Conservation (phyloP, 1,284 basidiomycete genomes). For the Microbotryum saponariae region DNA sequence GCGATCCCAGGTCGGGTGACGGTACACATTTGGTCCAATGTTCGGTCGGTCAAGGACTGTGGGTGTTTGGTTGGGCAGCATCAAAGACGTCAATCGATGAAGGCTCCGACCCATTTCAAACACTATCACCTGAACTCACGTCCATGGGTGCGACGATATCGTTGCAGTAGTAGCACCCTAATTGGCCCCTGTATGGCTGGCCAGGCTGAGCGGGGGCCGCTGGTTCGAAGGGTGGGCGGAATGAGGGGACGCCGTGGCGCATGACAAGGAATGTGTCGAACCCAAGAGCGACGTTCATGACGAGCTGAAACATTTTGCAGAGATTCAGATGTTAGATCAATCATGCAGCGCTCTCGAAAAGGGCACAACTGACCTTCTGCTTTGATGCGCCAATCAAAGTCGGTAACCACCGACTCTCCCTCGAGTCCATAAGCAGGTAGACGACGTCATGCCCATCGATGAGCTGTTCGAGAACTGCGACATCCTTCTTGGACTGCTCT, state of each 20-base stretch:
- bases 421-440: conserved; percentile 94
- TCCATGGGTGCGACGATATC: conserved; percentile 94
- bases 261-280: conserved; percentile 96
- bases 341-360: background rate
- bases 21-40: conserved; percentile 98
- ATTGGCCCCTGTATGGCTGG: conserved; percentile 32
- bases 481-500: conserved; percentile 57
- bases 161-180: conserved; percentile 98
- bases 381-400: conserved; percentile 76
- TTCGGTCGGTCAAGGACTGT: conserved; percentile 84
- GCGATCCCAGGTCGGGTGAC: conserved; percentile 95
- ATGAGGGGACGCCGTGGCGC: conserved; percentile 71
- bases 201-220: conserved; percentile 37
- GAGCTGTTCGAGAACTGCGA: conserved; percentile 64
- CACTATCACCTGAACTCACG: conserved; percentile 45
- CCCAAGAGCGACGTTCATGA: conserved; percentile 89
- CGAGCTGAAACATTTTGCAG: conserved; percentile 51
- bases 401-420: conserved; percentile 92
- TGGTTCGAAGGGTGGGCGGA: conserved; percentile 34
- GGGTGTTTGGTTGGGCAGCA: too few species aligned
- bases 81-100: background rate
- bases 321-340: background rate
- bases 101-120: background rate
- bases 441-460: conserved; percentile 79
- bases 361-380: conserved; percentile 56